A percentile compares a stretch with the other conserved stretches of the same genome.
Conservation (phyloP, 179 eudicot species). For the Gypsophila paniculata region DNA sequence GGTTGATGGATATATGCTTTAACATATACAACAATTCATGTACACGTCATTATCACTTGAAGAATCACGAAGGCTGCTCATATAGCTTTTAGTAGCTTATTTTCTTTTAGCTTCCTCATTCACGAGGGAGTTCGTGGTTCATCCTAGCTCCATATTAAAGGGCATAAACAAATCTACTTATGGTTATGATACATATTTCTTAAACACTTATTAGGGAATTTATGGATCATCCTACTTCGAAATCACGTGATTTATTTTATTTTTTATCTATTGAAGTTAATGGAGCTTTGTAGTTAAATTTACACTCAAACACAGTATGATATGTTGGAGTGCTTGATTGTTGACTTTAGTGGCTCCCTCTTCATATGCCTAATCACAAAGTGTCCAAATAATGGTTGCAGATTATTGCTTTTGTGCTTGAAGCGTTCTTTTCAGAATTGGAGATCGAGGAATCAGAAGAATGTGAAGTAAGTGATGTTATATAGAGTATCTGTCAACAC, state of each 20-base stretch:
- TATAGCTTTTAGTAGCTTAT: background rate
- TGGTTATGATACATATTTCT: background rate
- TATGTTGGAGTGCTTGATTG: background rate
- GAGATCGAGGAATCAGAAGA: constrained; percentile 65
- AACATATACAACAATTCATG: background rate
- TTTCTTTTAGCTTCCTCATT: background rate
- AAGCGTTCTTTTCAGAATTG: constrained; percentile 94
- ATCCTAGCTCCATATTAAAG: background rate
- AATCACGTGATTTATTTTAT: background rate
- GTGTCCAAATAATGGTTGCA: constrained; percentile 35
- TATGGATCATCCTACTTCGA: constrained; percentile 2
- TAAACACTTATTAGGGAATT: background rate
- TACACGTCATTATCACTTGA: background rate
- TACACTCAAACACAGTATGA: background rate
- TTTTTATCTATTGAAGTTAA: background rate
- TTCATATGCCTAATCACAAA: constrained; percentile 17
- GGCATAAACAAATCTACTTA: background rate
- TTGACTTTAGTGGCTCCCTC: background rate
- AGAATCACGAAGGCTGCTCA: background rate
- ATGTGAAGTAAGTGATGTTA: constrained; percentile 38
- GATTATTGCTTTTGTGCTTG: constrained; percentile 93
- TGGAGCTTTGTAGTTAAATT: background rate
- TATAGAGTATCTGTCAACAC: constrained; percentile 25
- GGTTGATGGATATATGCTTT: background rate
- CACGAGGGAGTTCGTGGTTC: background rate